Evolutionary conservation across 441 rosid genomes (phyloP), one percentile per base, ranked within the genome.

Genomic region (Populus hybrid): DNA sequence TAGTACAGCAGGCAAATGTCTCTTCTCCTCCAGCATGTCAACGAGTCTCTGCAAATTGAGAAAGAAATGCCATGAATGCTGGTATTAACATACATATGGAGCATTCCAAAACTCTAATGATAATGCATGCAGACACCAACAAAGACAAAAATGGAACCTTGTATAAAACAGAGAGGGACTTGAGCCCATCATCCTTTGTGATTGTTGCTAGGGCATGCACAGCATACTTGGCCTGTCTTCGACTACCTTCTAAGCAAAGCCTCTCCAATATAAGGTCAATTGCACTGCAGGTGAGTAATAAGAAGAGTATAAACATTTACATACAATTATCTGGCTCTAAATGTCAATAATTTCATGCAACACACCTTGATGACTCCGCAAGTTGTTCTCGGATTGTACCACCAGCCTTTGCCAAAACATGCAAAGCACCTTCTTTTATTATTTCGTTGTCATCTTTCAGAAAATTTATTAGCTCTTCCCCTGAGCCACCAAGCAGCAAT

Each of bases 181-280:
- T 97, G 67, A 97, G 90, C 66, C 99, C 99, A 64, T 97, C 99
- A 82, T 97, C 99, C 87, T 93, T 94, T 77, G 98, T 93, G 88
- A 97, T 97, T 76, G 99, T 93, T 83, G 98, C 99, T 35, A 97
- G 88, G 36, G 99, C 98, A 85, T 91, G 98, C 75, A 97, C 99
- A 81, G 99, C 99, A 89, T 93, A 92, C 86, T 94, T 97, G 56
- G 98, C 99, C 83, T 97, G 99, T 74, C 90, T 88, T 42, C 99
- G 92, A 81, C 91, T 97, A 71, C 99, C 99, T 90, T 97, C 99
- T 82, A 97, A 83, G 80, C 99, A 97, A 61, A 97, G 90, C 83
- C 85, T 90, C 88, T 97, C 99, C 87, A 97, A 77, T 78, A 92
- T 82, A 84, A 97, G 97, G 83, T 97, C 99, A 81, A 93, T 82